phyloP scores from a whole-genome alignment of 148 eudicot genomes.

The Chenopodium suecicum region DNA sequence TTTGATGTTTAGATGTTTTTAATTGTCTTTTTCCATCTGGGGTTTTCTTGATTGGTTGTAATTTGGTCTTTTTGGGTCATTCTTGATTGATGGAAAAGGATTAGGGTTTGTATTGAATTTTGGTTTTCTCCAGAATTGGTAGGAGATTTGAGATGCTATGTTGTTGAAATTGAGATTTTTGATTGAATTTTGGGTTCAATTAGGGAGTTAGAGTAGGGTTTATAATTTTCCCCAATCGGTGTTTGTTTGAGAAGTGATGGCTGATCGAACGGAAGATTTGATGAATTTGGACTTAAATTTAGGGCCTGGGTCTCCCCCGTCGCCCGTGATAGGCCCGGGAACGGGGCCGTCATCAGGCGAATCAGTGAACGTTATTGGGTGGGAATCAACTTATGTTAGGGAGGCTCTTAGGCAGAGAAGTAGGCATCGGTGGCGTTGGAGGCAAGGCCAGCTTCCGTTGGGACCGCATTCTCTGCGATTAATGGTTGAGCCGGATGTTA shows the following conservation, averaged over 20 bases:
- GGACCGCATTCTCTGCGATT: slow-evolving; percentile 41
- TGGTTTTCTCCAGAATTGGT: slow-evolving; percentile 1
- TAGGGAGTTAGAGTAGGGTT: background rate
- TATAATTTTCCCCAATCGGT: slow-evolving; percentile 5
- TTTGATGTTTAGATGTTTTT: background rate
- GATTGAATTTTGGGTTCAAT: slow-evolving; percentile 3
- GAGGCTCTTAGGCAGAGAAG: slow-evolving; percentile 52
- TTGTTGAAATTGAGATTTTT: slow-evolving; percentile 13
- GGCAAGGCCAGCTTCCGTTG: slow-evolving; percentile 41
- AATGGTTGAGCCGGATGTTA: slow-evolving; percentile 30
- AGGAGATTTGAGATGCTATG: background rate
- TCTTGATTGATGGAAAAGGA: background rate
- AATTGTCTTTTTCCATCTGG: background rate
- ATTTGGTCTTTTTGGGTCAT: slow-evolving; percentile 17
- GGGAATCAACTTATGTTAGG: slow-evolving; percentile 45
- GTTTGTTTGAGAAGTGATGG: slow-evolving; percentile 40
- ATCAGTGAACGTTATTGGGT: slow-evolving; percentile 47
- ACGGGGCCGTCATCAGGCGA: slow-evolving; percentile 34
- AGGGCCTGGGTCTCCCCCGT: slow-evolving; percentile 52
- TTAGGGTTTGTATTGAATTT: slow-evolving; percentile 20
- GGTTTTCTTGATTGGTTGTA: slow-evolving; percentile 10
- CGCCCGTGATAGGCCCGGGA: slow-evolving; percentile 36
- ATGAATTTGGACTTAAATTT: slow-evolving; percentile 93
- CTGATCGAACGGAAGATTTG: slow-evolving; percentile 51
- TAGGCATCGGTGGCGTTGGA: slow-evolving; percentile 60